Evolutionary conservation across 108 stramenopile genomes (phyloP), one percentile per base, ranked within the genome.

Genomic region (Cylindrotheca fusiformis): DNA sequence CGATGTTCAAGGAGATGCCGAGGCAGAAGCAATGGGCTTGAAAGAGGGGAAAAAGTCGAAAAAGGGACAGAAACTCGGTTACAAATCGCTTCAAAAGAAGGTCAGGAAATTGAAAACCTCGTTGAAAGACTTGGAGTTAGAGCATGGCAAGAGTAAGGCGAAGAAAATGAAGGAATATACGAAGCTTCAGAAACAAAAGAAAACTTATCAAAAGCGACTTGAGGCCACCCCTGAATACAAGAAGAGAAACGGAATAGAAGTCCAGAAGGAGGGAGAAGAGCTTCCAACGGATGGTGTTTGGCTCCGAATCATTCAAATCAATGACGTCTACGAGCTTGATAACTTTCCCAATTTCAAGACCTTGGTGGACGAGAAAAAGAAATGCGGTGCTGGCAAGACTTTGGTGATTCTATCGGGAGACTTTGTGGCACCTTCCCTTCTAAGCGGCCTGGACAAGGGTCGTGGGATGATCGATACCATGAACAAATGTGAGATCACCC

Each of bases 361-460:
- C 4, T 32, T 80, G 31, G 51, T 72, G n/a, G 59, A 76, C 22
- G 41, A 51, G 21, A 54, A 68, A 20, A n/a, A n/a, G 3, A 68
- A 52, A 28, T 14, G 14, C 6, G 47, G 48, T 32, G 24, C 69
- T 17, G 53, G 58, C 33, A 22, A 48, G 19, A 50, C 31, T 36
- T 18, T 74, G 22, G 79, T 85, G 0, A 71, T 84, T 48, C 67
- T 87, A n/a, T 60, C 71, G 25, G 88, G 91, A 2, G 91, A 93
- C 60, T 93, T 93, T 58, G 31, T 90, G 19, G 71, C 66, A 14
- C 86, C 87, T 4, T 84, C 81, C 2, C 61, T 81, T 10, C 56
- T 93, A 29, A 75, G 75, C 27, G 69, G 74, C 32, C 65, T 93
- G 26, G 91, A 93, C 68, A 74, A 71, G 63, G 70, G 70, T 21